Evolutionary conservation across 1,284 basidiomycete species (phyloP).

Genomic region (Coniferiporia sulphurascens): DNA sequence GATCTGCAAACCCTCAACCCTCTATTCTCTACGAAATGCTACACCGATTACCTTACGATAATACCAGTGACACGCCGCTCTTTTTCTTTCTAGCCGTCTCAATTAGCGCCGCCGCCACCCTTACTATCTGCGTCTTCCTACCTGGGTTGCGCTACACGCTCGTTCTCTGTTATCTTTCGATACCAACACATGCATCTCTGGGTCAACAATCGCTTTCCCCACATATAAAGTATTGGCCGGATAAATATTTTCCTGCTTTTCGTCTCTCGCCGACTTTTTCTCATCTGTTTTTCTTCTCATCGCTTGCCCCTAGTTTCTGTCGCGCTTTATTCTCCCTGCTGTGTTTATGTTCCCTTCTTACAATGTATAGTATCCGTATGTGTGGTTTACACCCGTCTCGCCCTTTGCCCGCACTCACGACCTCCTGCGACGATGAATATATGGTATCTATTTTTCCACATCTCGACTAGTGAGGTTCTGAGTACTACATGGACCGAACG

Average conservation of each 20-base stretch:
- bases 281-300: not conserved
- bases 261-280: not conserved
- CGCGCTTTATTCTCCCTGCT: not conserved
- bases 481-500: not conserved
- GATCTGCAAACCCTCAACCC: not conserved
- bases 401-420: not conserved
- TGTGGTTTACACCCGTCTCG: not conserved
- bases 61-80: not conserved
- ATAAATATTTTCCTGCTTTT: not conserved
- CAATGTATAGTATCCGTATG: constrained; percentile 3
- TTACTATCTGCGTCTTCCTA: not conserved
- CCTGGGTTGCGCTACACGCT: not conserved
- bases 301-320: not conserved
- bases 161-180: not conserved
- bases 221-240: constrained; percentile 6
- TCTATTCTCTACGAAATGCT: not conserved
- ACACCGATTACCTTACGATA: not conserved
- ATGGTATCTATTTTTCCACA: constrained; percentile 9
- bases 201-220: not conserved
- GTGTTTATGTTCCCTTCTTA: not conserved
- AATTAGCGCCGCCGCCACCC: not conserved
- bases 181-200: not conserved
- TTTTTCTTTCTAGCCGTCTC: not conserved
- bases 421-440: constrained; percentile 7
- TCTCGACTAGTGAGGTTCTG: not conserved